These are phyloP conservation scores for Citrus glauca DNA, from an alignment of 345 rosid species.

Conservation along the genomic window DNA sequence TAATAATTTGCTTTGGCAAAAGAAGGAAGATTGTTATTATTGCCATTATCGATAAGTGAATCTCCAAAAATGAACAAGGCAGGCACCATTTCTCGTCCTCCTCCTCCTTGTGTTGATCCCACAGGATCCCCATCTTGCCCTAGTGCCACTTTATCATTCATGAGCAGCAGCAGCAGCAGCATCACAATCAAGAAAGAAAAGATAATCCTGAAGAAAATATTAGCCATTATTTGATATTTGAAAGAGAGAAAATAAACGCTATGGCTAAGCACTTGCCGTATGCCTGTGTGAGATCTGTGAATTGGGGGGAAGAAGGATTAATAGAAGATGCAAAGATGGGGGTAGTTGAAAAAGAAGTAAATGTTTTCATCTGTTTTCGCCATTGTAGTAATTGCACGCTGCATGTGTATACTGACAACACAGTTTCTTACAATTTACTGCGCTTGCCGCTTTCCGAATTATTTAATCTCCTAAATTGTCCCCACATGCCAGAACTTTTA, in stretches of 20 bases:
- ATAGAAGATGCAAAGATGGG: background rate
- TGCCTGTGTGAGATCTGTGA: background rate
- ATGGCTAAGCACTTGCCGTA: too few species aligned
- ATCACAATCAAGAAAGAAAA: background rate
- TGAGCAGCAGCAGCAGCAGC: conserved; percentile 4
- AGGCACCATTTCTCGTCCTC: conserved; percentile 56
- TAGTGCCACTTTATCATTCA: conserved; percentile 2
- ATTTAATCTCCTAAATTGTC: background rate
- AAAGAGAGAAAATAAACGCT: background rate
- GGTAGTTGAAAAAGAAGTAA: conserved; percentile 41
- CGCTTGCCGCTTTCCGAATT: background rate
- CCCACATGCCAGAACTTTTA: too few species aligned
- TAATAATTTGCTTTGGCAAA: conserved; percentile 90
- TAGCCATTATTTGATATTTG: background rate
- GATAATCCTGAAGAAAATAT: background rate
- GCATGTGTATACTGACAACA: background rate
- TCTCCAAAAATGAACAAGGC: conserved; percentile 94
- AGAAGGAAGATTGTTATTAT: conserved; percentile 79
- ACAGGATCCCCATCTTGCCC: conserved; percentile 18
- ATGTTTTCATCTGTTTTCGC: conserved; percentile 47
- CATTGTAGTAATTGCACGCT: conserved; percentile 26
- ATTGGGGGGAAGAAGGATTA: conserved; percentile 3
- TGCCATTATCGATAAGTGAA: conserved; percentile 91
- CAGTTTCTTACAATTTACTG: background rate
- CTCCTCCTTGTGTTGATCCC: conserved; percentile 17